Conservation (phyloP, 108 stramenopile genomes). For the Nannochloropsis salina region DNA sequence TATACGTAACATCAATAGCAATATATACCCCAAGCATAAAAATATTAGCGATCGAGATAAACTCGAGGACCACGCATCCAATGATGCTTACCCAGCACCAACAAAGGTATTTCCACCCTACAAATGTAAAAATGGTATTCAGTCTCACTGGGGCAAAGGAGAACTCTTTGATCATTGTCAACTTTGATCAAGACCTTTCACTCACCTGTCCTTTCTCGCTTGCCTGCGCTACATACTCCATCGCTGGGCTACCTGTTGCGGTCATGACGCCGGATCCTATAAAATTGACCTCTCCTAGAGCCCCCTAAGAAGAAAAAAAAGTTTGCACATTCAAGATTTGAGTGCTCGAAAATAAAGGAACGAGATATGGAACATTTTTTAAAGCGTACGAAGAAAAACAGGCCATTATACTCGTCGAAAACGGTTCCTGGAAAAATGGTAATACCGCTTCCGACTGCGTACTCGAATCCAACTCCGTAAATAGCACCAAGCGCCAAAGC, state of each 20-base stretch:
- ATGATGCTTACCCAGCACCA: not conserved
- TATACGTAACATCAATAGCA: not conserved
- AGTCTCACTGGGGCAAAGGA: too few relatives aligned
- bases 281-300: not conserved
- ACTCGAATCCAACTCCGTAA: slow-evolving; percentile 9
- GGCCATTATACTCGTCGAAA: not conserved
- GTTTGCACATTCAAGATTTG: not conserved
- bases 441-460: not conserved
- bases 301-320: not conserved
- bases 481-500: slow-evolving; percentile 7
- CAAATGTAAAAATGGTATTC: too few relatives aligned
- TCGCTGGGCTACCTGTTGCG: not conserved
- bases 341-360: not conserved
- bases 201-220: not conserved
- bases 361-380: not conserved
- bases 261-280: not conserved
- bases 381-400: not conserved
- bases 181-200: not conserved
- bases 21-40: not conserved
- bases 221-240: not conserved
- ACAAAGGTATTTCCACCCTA: not conserved
- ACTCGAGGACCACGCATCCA: not conserved
- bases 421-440: not conserved
- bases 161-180: too few relatives aligned
- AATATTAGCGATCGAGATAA: not conserved